Percentiles rank a stretch among this genome's conserved stretches.
phyloP scores from a whole-genome alignment of 495 filamentous ascomycete genomes.

The Podospora pseudocomata region DNA sequence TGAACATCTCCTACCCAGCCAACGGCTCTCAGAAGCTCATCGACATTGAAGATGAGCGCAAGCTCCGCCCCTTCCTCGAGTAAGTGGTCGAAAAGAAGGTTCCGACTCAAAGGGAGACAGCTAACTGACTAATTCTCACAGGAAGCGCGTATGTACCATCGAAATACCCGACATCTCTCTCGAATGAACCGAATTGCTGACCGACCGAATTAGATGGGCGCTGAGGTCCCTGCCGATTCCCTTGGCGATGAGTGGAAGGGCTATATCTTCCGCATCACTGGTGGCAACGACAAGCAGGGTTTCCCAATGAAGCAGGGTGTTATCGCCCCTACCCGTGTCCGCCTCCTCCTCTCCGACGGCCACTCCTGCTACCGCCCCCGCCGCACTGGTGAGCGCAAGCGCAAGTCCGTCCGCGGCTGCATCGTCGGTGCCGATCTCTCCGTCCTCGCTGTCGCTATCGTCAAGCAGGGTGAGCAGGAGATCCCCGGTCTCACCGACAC shows the following conservation, averaged over 20 bases:
- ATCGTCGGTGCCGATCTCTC: constrained; percentile 93
- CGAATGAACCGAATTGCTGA: constrained; percentile 28
- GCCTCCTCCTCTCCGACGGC: constrained; percentile 86
- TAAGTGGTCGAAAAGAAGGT: constrained; percentile 36
- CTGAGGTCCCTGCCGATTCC: constrained; percentile 88
- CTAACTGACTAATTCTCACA: constrained; percentile 20
- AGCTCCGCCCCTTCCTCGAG: constrained; percentile 57
- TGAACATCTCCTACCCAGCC: constrained; percentile 97
- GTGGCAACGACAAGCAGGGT: constrained; percentile 99
- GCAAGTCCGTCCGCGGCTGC: constrained; percentile 96
- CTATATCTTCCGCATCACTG: constrained; percentile 97
- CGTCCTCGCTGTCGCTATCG: constrained; percentile 85
- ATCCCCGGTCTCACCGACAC: constrained; percentile 94
- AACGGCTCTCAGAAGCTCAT: constrained; percentile 99
- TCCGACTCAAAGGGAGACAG: neutral
- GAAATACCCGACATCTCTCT: constrained; percentile 5
- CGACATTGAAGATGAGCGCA: constrained; percentile 97
- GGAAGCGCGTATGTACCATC: constrained; percentile 38
- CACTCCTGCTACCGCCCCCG: constrained; percentile 97
- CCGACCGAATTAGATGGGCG: constrained; percentile 68
- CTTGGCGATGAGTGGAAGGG: constrained; percentile 99
- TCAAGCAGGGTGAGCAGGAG: constrained; percentile 94
- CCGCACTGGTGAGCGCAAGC: constrained; percentile 96
- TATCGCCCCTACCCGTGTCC: constrained; percentile 96
- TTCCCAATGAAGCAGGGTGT: constrained; percentile 99